These are phyloP conservation scores for Gentiana dahurica DNA, from an alignment of 257 asterid genomes.

Conservation along the genomic window DNA sequence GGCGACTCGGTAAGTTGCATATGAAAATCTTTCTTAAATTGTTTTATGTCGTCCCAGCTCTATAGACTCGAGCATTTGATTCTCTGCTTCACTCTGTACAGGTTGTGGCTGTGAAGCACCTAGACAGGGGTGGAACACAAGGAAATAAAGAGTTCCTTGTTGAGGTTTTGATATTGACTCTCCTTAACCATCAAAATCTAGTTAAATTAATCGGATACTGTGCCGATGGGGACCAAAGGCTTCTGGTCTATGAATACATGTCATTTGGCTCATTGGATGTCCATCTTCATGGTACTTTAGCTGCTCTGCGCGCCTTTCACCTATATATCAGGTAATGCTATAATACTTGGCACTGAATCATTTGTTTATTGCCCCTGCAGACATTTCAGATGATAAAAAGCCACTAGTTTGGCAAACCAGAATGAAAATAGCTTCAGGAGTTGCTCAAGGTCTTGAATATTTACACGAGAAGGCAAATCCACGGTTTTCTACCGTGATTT, in stretches of 20 bases:
- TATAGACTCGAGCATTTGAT: background rate
- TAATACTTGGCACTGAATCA: background rate
- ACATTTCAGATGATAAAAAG: conserved; percentile 27
- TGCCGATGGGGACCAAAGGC: conserved; percentile 97
- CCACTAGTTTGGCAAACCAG: conserved; percentile 64
- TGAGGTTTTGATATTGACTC: conserved; percentile 56
- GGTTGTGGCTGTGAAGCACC: conserved; percentile 75
- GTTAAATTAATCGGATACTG: conserved; percentile 74
- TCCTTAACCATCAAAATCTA: conserved; percentile 64
- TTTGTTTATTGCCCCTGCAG: conserved; percentile 21
- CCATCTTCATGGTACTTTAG: conserved; percentile 48
- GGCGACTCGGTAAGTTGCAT: too few species aligned
- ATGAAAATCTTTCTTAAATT: too few species aligned
- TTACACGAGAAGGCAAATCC: conserved; percentile 80
- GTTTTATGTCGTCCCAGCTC: background rate
- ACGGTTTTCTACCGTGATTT: conserved; percentile 64
- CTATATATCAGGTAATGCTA: background rate
- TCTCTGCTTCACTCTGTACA: conserved; percentile 6
- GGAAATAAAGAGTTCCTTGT: conserved; percentile 60
- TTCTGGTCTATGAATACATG: conserved; percentile 77
- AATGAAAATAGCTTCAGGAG: conserved; percentile 63
- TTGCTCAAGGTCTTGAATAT: conserved; percentile 76
- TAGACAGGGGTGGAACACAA: conserved; percentile 70
- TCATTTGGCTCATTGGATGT: conserved; percentile 46
- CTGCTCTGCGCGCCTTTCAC: background rate